Conservation (phyloP, 2,329 filamentous ascomycete genomes). For the Cladosporium sp. region DNA sequence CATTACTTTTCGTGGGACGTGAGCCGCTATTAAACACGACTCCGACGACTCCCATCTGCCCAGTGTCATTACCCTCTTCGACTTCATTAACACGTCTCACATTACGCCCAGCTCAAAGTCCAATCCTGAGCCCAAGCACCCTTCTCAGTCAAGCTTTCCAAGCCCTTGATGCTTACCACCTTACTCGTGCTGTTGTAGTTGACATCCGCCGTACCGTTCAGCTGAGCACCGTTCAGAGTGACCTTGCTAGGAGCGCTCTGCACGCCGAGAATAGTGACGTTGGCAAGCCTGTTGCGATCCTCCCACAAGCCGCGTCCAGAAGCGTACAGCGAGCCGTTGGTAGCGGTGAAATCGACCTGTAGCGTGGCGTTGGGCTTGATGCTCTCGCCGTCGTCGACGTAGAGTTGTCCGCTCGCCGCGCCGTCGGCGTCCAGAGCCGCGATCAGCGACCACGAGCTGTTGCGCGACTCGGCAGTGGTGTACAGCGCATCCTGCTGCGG, state of each 20-base stretch:
- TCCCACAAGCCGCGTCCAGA: conserved; percentile 48
- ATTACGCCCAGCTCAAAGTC: conserved; percentile 41
- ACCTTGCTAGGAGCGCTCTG: conserved; percentile 39
- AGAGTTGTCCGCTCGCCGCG: conserved; percentile 58
- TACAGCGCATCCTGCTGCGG: conserved; percentile 65
- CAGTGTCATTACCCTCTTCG: too few relatives aligned
- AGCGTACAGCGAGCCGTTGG: conserved; percentile 46
- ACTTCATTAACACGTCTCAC: too few relatives aligned
- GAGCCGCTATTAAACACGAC: too few relatives aligned
- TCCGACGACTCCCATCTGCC: too few relatives aligned
- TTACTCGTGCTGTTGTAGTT: conserved; percentile 46
- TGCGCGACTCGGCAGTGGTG: conserved; percentile 61
- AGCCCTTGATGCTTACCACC: conserved; percentile 48
- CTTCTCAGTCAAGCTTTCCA: conserved; percentile 44
- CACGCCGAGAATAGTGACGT: conserved; percentile 61
- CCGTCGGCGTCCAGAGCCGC: conserved; percentile 56
- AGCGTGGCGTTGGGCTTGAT: conserved; percentile 53
- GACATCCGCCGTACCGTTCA: conserved; percentile 29
- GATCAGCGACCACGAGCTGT: conserved; percentile 64
- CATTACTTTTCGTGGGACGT: too few relatives aligned
- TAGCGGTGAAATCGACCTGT: conserved; percentile 44
- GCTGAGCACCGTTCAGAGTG: conserved; percentile 42
- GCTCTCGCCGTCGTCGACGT: conserved; percentile 73
- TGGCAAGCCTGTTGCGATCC: conserved; percentile 56
- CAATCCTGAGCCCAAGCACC: conserved; percentile 58